These are phyloP conservation scores for Camellia granthamiana DNA, from an alignment of 148 eudicot genomes.

Conservation along the genomic window DNA sequence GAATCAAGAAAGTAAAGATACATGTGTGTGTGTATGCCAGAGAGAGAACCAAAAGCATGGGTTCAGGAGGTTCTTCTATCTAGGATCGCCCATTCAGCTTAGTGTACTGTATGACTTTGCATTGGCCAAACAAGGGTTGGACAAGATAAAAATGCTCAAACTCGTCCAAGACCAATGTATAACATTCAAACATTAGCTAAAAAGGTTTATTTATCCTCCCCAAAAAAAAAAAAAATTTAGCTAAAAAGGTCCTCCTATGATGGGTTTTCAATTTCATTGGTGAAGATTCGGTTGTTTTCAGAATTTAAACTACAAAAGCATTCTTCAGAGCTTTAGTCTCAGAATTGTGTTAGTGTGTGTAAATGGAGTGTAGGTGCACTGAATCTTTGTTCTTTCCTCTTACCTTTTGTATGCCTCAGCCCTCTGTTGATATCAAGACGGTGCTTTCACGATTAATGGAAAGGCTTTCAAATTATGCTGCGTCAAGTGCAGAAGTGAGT, in stretches of 20 bases:
- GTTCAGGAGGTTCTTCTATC: too few relatives aligned
- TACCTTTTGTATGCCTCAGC: constrained; percentile 32
- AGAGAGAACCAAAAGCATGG: not conserved
- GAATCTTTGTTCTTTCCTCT: not conserved
- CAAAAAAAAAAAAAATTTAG: not conserved
- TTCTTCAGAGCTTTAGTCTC: not conserved
- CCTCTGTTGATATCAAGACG: constrained; percentile 89
- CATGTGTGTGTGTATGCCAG: not conserved
- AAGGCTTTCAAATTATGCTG: constrained; percentile 96
- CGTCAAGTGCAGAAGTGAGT: constrained; percentile 87
- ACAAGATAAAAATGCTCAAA: not conserved
- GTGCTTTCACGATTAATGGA: constrained; percentile 92
- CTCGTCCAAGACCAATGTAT: not conserved
- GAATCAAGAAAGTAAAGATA: too few relatives aligned
- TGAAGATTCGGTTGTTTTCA: not conserved
- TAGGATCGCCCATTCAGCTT: too few relatives aligned
- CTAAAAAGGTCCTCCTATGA: not conserved
- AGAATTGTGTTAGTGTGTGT: too few relatives aligned
- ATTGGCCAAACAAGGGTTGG: not conserved
- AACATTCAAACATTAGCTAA: not conserved
- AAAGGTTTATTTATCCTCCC: not conserved
- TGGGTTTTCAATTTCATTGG: not conserved
- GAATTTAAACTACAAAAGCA: too few relatives aligned
- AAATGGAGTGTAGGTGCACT: not conserved
- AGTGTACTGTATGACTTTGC: not conserved